Evolutionary conservation across 2,329 filamentous ascomycete genomes (phyloP).

Genomic region (Colletotrichum somersetense): DNA sequence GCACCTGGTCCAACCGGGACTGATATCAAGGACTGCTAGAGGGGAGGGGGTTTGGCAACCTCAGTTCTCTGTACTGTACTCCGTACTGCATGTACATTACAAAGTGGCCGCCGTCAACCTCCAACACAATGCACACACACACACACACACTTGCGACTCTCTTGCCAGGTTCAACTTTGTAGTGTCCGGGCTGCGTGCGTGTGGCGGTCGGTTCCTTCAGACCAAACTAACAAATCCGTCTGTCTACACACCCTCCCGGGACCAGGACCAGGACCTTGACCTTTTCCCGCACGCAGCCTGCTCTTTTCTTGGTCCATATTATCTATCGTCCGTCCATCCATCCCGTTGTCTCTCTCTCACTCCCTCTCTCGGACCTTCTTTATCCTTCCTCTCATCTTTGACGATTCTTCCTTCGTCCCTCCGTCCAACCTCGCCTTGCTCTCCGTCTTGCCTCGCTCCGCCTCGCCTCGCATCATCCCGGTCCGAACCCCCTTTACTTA

Average conservation of each 20-base stretch:
- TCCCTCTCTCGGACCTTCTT: conserved; percentile 36
- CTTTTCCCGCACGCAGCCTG: conserved; percentile 13
- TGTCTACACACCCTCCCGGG: not conserved
- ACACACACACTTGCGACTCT: conserved; percentile 10
- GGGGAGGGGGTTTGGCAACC: not conserved
- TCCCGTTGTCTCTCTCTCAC: conserved; percentile 24
- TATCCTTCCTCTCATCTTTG: conserved; percentile 25
- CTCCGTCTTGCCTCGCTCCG: not conserved
- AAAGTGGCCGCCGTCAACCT: conserved; percentile 5
- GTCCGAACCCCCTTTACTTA: not conserved
- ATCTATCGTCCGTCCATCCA: conserved; percentile 18
- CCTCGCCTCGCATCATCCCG: no score
- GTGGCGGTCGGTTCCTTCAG: conserved; percentile 1
- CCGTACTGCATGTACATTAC: no score
- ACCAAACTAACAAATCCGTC: conserved; percentile 6
- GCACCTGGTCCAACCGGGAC: conserved; percentile 34
- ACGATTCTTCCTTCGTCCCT: conserved; percentile 32
- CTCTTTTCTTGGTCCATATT: conserved; percentile 27
- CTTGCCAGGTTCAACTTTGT: conserved; percentile 5
- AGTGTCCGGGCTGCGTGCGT: not conserved
- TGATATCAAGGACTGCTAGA: conserved; percentile 25
- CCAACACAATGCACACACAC: conserved; percentile 12
- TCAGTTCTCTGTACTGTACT: no score
- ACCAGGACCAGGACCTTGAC: not conserved
- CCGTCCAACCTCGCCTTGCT: conserved; percentile 31